These are phyloP conservation scores for Starmerella sp. DNA, from an alignment of 805 yeast genomes.

Conservation along the genomic window DNA sequence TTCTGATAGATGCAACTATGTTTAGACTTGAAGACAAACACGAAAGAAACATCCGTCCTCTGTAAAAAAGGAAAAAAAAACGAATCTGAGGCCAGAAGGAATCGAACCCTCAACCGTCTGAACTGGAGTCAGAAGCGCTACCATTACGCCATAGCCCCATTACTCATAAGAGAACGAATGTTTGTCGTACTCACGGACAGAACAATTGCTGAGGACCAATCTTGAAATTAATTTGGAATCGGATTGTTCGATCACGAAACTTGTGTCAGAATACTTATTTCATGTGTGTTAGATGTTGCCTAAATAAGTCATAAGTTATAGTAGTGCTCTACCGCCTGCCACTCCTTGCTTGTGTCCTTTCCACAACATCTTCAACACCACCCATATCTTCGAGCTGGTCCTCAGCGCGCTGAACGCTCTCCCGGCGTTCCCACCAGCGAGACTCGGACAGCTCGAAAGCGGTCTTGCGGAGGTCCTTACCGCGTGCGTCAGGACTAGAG, in stretches of 20 bases:
- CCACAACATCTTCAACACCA: slow-evolving; percentile 80
- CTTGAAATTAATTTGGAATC: too few relatives aligned
- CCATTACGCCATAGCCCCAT: slow-evolving; percentile 16
- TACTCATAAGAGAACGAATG: neutral
- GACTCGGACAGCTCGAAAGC: slow-evolving; percentile 86
- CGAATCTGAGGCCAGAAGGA: slow-evolving; percentile 11
- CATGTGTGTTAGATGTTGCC: too few relatives aligned
- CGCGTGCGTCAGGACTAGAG: slow-evolving; percentile 72
- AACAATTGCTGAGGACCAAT: too few relatives aligned
- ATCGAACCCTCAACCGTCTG: slow-evolving; percentile 17
- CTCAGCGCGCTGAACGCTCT: slow-evolving; percentile 76
- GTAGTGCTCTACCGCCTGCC: neutral
- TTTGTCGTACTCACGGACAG: too few relatives aligned
- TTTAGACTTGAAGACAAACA: too few relatives aligned
- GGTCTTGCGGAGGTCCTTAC: slow-evolving; percentile 76
- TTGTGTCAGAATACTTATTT: neutral
- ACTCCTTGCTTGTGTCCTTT: slow-evolving; percentile 31
- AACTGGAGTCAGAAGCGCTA: slow-evolving; percentile 16
- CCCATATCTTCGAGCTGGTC: slow-evolving; percentile 83
- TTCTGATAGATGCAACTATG: too few relatives aligned
- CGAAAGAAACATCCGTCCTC: neutral
- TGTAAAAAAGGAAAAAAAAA: neutral
- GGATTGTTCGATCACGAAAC: too few relatives aligned
- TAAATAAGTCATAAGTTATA: too few relatives aligned
- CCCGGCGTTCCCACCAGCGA: slow-evolving; percentile 98